Evolutionary conservation across 1,139 yeast species (phyloP).

Genomic region (Arxiozyma slooffiae): DNA sequence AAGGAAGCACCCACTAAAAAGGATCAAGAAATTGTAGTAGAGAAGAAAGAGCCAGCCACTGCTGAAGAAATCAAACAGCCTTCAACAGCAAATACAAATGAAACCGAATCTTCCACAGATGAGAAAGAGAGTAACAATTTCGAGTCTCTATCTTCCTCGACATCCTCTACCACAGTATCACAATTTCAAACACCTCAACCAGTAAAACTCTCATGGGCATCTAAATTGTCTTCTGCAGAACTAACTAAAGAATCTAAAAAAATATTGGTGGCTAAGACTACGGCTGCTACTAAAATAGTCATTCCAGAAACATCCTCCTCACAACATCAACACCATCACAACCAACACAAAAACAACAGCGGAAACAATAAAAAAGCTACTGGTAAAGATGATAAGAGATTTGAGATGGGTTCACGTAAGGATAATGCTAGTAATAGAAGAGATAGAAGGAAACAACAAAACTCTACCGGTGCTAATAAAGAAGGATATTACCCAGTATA

Average conservation of each 20-base stretch:
- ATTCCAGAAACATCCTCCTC: constrained; percentile 1
- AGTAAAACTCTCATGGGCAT: constrained; percentile 22
- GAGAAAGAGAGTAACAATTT: not conserved
- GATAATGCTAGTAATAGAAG: constrained; percentile 14
- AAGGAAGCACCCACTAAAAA: constrained; percentile 18
- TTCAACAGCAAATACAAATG: not conserved
- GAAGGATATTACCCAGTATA: constrained; percentile 28
- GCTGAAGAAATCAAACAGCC: not conserved
- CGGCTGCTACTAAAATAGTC: constrained; percentile 1
- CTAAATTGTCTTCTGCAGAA: constrained; percentile 14
- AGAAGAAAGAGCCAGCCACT: not conserved
- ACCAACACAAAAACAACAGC: not conserved
- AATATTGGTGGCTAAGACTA: constrained; percentile 4
- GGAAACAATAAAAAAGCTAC: not conserved
- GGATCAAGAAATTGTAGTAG: constrained; percentile 30
- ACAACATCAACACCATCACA: not conserved
- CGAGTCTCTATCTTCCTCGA: not conserved
- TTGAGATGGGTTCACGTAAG: constrained; percentile 13
- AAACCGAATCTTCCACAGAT: not conserved
- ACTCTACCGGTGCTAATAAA: constrained; percentile 22
- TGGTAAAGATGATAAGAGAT: constrained; percentile 9
- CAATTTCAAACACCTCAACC: constrained; percentile 5
- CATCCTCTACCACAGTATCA: not conserved
- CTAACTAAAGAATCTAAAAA: constrained; percentile 11
- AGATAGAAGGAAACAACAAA: constrained; percentile 20